These are phyloP conservation scores for Monosporascus sp. DNA, from an alignment of 2,329 filamentous ascomycete genomes.

Conservation along the genomic window DNA sequence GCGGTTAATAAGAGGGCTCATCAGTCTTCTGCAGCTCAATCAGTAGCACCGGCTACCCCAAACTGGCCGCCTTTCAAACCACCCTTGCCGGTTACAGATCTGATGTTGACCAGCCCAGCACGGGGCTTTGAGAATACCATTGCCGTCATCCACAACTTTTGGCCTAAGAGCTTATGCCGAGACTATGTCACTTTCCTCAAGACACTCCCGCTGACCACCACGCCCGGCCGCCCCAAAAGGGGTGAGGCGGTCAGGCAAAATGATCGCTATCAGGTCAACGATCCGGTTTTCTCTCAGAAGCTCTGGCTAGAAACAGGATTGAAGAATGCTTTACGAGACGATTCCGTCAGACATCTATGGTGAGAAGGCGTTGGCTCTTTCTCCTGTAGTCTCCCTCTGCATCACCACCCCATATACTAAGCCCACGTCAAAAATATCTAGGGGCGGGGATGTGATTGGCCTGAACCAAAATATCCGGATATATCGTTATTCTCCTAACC, in stretches of 20 bases:
- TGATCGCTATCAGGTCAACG: slow-evolving; percentile 79
- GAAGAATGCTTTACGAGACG: slow-evolving; percentile 49
- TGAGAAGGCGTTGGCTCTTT: slow-evolving; percentile 24
- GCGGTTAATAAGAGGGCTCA: slow-evolving; percentile 8
- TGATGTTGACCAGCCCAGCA: slow-evolving; percentile 51
- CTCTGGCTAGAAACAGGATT: slow-evolving; percentile 77
- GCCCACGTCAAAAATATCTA: slow-evolving; percentile 31
- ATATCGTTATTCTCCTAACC: slow-evolving; percentile 78
- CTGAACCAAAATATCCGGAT: slow-evolving; percentile 85
- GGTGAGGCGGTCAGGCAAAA: slow-evolving; percentile 82
- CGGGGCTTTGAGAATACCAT: slow-evolving; percentile 52
- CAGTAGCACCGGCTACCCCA: slow-evolving; percentile 20
- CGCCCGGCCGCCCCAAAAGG: slow-evolving; percentile 70
- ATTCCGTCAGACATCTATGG: slow-evolving; percentile 38
- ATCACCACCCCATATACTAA: background rate
- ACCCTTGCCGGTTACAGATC: slow-evolving; percentile 57
- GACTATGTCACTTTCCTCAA: slow-evolving; percentile 68
- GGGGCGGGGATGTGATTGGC: slow-evolving; percentile 79
- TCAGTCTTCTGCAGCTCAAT: slow-evolving; percentile 7
- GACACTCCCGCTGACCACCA: slow-evolving; percentile 64
- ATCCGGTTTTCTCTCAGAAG: slow-evolving; percentile 64
- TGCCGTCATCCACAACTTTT: slow-evolving; percentile 66
- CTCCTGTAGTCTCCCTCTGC: background rate
- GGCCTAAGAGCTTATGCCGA: slow-evolving; percentile 68
- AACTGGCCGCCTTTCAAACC: slow-evolving; percentile 71